Evolutionary conservation across 495 filamentous ascomycete species (phyloP).

Genomic region (Pseudomonodictys pantanalensis): DNA sequence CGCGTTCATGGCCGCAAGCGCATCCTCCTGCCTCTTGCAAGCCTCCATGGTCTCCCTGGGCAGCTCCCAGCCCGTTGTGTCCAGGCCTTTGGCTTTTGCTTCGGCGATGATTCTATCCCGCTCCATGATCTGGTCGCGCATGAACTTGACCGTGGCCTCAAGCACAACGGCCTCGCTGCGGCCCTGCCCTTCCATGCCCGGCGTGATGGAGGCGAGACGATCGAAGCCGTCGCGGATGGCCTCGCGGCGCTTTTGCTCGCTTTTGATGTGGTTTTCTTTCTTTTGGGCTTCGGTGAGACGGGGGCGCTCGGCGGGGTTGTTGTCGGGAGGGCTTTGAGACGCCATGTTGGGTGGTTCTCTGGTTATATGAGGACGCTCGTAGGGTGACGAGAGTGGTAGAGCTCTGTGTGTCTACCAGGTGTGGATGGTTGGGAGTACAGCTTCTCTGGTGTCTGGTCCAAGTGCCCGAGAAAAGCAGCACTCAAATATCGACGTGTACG

Average conservation of each 20-base stretch:
- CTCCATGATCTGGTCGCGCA: slow-evolving; percentile 56
- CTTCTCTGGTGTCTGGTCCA: too few relatives aligned
- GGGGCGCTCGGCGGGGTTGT: slow-evolving; percentile 54
- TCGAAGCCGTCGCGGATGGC: slow-evolving; percentile 88
- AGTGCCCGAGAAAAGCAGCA: too few relatives aligned
- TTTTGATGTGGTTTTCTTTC: slow-evolving; percentile 86
- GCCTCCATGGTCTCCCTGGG: slow-evolving; percentile 8
- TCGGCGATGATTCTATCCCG: slow-evolving; percentile 11
- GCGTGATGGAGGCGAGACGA: slow-evolving; percentile 74
- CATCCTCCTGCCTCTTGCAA: slow-evolving; percentile 7
- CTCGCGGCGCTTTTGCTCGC: slow-evolving; percentile 84
- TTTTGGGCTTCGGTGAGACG: slow-evolving; percentile 82
- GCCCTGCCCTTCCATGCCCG: slow-evolving; percentile 77
- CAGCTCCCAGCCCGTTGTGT: slow-evolving; percentile 21
- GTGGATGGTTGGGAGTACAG: too few relatives aligned
- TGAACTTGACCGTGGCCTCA: slow-evolving; percentile 69
- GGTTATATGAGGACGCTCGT: too few relatives aligned
- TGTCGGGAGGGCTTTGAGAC: slow-evolving; percentile 20
- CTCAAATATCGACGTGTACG: too few relatives aligned
- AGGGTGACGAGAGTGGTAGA: too few relatives aligned
- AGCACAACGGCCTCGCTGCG: slow-evolving; percentile 83
- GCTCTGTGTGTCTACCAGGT: too few relatives aligned
- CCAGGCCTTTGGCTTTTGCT: slow-evolving; percentile 14
- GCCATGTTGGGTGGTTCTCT: slow-evolving; percentile 8
- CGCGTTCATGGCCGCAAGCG: too few relatives aligned